Base-by-base conservation (phyloP, 106 monocot species). In the Iris macrosiphon region DNA sequence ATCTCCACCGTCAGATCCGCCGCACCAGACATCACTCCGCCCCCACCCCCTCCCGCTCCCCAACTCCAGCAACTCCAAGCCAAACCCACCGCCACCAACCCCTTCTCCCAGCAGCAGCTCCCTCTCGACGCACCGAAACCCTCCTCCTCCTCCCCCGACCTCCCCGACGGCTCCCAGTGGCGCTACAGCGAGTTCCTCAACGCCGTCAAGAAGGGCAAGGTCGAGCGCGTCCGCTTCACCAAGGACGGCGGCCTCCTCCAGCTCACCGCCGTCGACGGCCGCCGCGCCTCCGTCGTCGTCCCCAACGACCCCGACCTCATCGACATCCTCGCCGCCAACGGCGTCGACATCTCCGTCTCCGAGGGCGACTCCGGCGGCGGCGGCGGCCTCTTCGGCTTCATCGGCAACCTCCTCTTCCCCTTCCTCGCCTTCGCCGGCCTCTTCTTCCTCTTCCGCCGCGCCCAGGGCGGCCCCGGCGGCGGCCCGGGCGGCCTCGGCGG, bases 301-400 rank as follows among this genome's bases (percentile, higher is more conserved):
- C 96, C 96, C 45, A 98, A 98, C 57, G 96, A 90, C 43, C 89
- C 86, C 2, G 83, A 87, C 63, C 75, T 98, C 5, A 89, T 98
- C 56, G 96, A 98, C 72, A 98, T 98, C 48, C 83, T 98, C 44
- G 89, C 96, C 44, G 85, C 80, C 77, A 98, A 90, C 67, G 96
- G 96, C 31, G 96, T 98, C 11, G 96, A 98, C 48, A 98, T 98
- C 66, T 87, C 96, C 19, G 96, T 96, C 52, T 77, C 96, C 21
- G 96, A 98, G 65, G 90, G 83, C 7, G 96, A 90, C n/a, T 26
- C 31, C 1, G 67, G 67, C 31, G 58, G 86, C 57, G 67, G 67
- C 31, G 58, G 49, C 23, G 82, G 82, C 2, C 53, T 90, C 21
- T 72, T 90, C 60, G 63, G 31, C 42, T 57, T 98, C 55, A 65